These are phyloP conservation scores for Zea luxurians DNA, from an alignment of 176 grass and related monocot genomes.

Conservation along the genomic window DNA sequence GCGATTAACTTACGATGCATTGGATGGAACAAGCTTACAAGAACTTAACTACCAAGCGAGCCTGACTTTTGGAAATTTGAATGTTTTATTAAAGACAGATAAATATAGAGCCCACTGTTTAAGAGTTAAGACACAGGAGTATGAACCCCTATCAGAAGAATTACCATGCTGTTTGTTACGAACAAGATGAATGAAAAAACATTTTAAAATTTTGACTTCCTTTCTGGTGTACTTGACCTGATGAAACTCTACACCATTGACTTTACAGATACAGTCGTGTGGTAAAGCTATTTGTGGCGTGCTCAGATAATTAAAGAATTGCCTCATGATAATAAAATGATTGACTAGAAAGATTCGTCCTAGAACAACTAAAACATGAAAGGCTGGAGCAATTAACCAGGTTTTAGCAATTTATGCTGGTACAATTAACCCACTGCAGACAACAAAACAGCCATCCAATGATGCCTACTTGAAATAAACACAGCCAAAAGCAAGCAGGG, in stretches of 20 bases:
- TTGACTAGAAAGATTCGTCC: background rate
- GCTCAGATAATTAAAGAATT: background rate
- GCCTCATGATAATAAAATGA: background rate
- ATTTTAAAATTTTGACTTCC: background rate
- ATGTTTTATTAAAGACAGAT: background rate
- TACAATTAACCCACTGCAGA: background rate
- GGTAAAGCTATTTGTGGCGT: background rate
- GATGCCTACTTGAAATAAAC: background rate
- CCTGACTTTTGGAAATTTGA: background rate
- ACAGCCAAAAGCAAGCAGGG: background rate
- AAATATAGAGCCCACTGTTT: background rate
- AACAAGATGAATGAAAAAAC: background rate
- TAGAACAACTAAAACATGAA: background rate
- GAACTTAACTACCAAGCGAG: slow-evolving; percentile 15
- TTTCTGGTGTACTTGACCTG: background rate
- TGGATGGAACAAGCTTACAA: slow-evolving; percentile 2
- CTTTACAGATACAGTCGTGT: background rate
- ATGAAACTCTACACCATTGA: background rate
- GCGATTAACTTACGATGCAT: background rate
- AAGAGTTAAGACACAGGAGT: background rate
- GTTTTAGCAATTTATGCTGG: background rate
- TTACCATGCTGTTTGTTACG: background rate
- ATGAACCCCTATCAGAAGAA: background rate
- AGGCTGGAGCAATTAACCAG: background rate
- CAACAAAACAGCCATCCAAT: background rate